Evolutionary conservation across 2,329 filamentous ascomycete species (phyloP).

Genomic region (Aspergillus sojae): DNA sequence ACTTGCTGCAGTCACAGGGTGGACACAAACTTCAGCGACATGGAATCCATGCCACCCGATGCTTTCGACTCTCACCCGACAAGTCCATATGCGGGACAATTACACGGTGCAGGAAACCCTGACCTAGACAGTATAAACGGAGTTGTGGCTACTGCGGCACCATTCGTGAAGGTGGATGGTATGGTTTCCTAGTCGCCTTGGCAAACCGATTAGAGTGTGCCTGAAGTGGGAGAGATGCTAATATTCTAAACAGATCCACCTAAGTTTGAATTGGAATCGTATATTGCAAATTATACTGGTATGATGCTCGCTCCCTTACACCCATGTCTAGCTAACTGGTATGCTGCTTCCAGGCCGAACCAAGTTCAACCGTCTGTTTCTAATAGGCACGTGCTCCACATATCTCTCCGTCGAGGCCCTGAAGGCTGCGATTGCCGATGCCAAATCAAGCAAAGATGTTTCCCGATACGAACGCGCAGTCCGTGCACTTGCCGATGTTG

Average conservation of each 20-base stretch:
- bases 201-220: neutral
- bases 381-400: conserved; percentile 78
- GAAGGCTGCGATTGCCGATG: conserved; percentile 73
- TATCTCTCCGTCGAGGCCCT: conserved; percentile 78
- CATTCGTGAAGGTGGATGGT: conserved; percentile 35
- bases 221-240: conserved; percentile 11
- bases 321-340: conserved; percentile 7
- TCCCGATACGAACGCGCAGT: conserved; percentile 70
- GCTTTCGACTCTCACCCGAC: conserved; percentile 26
- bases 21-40: conserved; percentile 12
- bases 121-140: conserved; percentile 14
- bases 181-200: conserved; percentile 15
- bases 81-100: conserved; percentile 15
- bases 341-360: conserved; percentile 65
- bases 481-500: conserved; percentile 64
- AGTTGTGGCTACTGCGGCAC: neutral
- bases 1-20: neutral
- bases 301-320: conserved; percentile 24
- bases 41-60: conserved; percentile 33
- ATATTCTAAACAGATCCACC: conserved; percentile 62
- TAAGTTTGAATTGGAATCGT: conserved; percentile 88
- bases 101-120: conserved; percentile 4
- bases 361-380: conserved; percentile 75
- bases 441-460: conserved; percentile 75
- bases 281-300: conserved; percentile 89